These are phyloP conservation scores for Cucurbita maxima DNA, from an alignment of 306 rosid species.

Conservation along the genomic window DNA sequence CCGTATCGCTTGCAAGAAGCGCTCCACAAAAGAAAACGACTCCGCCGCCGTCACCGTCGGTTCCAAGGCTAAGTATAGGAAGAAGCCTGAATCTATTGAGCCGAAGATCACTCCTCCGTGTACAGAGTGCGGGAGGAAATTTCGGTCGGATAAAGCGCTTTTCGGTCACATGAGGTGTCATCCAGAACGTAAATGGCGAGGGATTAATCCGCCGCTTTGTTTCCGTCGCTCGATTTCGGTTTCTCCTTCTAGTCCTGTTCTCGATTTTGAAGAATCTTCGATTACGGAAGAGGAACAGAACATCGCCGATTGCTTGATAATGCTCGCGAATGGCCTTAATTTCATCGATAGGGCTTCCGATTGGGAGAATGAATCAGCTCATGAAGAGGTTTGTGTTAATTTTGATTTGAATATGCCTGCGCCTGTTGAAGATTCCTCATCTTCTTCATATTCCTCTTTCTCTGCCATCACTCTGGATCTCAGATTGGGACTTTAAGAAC, in stretches of 20 bases:
- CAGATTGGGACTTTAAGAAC: conserved; percentile 40
- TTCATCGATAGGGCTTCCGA: background rate
- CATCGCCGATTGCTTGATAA: conserved; percentile 38
- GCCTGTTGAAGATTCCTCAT: conserved; percentile 11
- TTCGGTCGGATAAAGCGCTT: conserved; percentile 77
- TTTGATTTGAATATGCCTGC: conserved; percentile 55
- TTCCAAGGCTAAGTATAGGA: conserved; percentile 14
- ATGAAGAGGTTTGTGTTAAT: background rate
- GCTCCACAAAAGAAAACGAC: conserved; percentile 9
- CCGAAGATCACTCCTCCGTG: conserved; percentile 40
- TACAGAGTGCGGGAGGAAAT: conserved; percentile 57
- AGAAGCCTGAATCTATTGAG: conserved; percentile 19
- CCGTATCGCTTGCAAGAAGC: conserved; percentile 25
- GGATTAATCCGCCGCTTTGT: conserved; percentile 51
- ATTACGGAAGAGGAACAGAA: conserved; percentile 36
- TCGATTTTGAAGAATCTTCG: background rate
- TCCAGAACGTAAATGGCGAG: conserved; percentile 84
- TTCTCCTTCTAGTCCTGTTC: background rate
- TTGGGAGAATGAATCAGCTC: conserved; percentile 7
- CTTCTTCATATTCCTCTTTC: conserved; percentile 18
- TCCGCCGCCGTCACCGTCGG: background rate
- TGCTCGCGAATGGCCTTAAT: conserved; percentile 26
- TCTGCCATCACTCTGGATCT: conserved; percentile 40
- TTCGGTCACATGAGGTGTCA: conserved; percentile 93
- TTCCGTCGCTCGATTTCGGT: background rate